Evolutionary conservation across 2,329 filamentous ascomycete genomes (phyloP).

Genomic region (Verticillium zaregamsianum): DNA sequence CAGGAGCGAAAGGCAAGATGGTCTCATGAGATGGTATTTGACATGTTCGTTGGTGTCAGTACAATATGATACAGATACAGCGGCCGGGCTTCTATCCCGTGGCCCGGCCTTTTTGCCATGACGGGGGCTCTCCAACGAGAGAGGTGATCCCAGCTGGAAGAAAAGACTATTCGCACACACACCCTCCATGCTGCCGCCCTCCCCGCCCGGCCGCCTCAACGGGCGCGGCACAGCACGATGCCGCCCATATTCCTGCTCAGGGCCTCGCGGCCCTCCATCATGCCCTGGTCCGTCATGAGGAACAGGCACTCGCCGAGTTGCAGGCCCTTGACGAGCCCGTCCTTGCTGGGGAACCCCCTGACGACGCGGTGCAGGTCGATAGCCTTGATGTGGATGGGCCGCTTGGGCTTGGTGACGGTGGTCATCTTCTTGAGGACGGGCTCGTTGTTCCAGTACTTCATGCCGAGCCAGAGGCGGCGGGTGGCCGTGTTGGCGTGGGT

Average conservation of each 20-base stretch:
- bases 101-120: not conserved
- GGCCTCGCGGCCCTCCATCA: constrained; percentile 80
- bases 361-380: constrained; percentile 60
- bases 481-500: constrained; percentile 68
- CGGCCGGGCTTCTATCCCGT: not conserved
- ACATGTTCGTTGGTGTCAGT: not conserved
- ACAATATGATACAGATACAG: constrained; percentile 5
- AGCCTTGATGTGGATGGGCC: constrained; percentile 63
- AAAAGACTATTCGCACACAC: not conserved
- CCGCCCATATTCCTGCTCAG: constrained; percentile 79
- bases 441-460: constrained; percentile 84
- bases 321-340: constrained; percentile 69
- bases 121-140: not conserved
- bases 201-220: constrained; percentile 22
- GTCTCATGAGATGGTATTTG: not conserved
- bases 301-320: constrained; percentile 81
- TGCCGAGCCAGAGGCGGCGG: constrained; percentile 77
- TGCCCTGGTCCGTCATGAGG: constrained; percentile 69
- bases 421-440: constrained; percentile 68
- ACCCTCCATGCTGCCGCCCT: not conserved
- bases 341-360: constrained; percentile 61
- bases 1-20: not conserved
- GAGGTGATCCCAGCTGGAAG: not conserved
- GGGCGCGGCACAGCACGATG: constrained; percentile 68
- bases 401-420: constrained; percentile 69